Evolutionary conservation across 1,284 basidiomycete genomes (phyloP), one percentile per base, ranked within the genome.

Genomic region (Ceratobasidium papillatum): DNA sequence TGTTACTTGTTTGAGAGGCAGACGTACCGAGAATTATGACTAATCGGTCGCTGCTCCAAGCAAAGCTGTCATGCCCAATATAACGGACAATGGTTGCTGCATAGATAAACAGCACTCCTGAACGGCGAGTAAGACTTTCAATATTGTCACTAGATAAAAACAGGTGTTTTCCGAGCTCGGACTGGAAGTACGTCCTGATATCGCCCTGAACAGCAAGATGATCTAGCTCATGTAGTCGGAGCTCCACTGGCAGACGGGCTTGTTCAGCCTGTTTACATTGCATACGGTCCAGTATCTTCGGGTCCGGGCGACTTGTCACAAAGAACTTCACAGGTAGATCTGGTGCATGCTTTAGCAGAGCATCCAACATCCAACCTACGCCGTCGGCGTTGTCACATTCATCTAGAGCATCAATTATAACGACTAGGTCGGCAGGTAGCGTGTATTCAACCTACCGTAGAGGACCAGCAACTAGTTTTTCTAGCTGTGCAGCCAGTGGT

Each of bases 211-310:
- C 75, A 7, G 64, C 54, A n/a, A 59, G 62, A 12, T 22, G 19
- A 25, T 75, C 75, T 19, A 75, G 54, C 41, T 75, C 74, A 43
- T 75, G 74, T 14, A 75, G 65, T 9, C 36, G 30, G 25, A 66
- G 45, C 14, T 19, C 64, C 9, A n/a, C n/a, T n/a, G n/a, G n/a
- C n/a, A 45, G 47, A 3, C 52, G 25, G 5, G 27, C 52, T 25
- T n/a, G 17, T 8, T 56, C 52, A 14, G 11, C 19, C 3, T 34
- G 27, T 30, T 27, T 11, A 9, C 25, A 9, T 30, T 12, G 52
- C 52, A 56, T 56, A 4, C 52, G 52, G n/a, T 56, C 52, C 2
- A 27, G 52, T 11, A 56, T 34, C 17, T 56, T 30, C 25, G 52
- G 12, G 11, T 56, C 25, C 14, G 52, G 52, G 11, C 52, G 52